These are phyloP conservation scores for Cryptococcus sp. DNA, from an alignment of 1,284 basidiomycete species.

Conservation along the genomic window DNA sequence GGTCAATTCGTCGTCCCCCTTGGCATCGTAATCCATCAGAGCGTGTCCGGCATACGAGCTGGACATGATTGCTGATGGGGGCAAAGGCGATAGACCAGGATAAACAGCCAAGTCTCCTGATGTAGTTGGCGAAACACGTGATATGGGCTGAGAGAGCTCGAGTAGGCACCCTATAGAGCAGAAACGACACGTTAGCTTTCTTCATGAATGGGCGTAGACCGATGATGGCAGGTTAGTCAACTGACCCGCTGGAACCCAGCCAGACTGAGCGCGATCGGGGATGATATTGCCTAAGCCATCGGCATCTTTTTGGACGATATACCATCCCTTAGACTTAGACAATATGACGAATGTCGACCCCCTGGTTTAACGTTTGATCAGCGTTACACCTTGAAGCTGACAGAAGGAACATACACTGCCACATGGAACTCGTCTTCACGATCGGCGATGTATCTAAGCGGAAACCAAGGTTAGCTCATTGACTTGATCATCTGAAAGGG, in stretches of 20 bases:
- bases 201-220: not conserved
- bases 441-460: constrained; percentile 89
- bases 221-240: constrained; percentile 18
- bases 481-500: not conserved
- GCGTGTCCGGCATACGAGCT: constrained; percentile 92
- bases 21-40: constrained; percentile 91
- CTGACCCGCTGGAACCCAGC: constrained; percentile 78
- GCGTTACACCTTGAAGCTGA: not conserved
- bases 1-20: constrained; percentile 84
- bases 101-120: constrained; percentile 29
- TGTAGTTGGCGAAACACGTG: constrained; percentile 53
- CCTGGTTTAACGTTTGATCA: constrained; percentile 52
- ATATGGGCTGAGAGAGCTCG: constrained; percentile 75
- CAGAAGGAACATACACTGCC: constrained; percentile 70
- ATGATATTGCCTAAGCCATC: constrained; percentile 78
- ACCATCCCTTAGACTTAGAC: constrained; percentile 94
- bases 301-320: constrained; percentile 94
- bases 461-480: constrained; percentile 1
- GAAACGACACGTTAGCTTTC: constrained; percentile 41
- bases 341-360: constrained; percentile 91
- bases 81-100: constrained; percentile 62
- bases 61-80: constrained; percentile 83
- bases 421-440: constrained; percentile 98
- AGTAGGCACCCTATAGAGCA: constrained; percentile 71
- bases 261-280: constrained; percentile 71